phyloP scores from a whole-genome alignment of 345 rosid genomes.

The Syzygium grande region DNA sequence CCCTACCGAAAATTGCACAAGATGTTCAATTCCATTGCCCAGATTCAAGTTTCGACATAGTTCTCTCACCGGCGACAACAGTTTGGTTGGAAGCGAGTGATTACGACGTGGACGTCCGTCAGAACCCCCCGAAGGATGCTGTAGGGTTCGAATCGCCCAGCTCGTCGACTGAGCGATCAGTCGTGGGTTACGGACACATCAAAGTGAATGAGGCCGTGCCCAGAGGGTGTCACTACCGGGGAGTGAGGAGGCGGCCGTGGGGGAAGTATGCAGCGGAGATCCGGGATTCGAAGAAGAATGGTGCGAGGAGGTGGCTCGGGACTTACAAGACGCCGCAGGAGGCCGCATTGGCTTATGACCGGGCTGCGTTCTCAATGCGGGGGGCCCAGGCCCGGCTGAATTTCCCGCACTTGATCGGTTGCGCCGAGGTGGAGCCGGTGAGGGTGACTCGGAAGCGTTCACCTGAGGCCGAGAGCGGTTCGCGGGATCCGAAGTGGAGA shows the following conservation, averaged over 20 bases:
- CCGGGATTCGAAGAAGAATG: slow-evolving; percentile 54
- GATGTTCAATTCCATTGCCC: background rate
- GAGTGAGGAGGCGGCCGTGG: slow-evolving; percentile 44
- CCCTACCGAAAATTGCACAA: background rate
- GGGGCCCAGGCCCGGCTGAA: slow-evolving; percentile 2
- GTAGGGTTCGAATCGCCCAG: background rate
- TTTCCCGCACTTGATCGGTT: slow-evolving; percentile 1
- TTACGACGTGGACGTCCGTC: background rate
- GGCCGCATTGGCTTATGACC: slow-evolving; percentile 18
- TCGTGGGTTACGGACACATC: background rate
- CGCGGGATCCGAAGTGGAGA: background rate
- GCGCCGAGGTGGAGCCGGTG: background rate
- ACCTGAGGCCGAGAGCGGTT: background rate
- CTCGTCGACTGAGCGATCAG: background rate
- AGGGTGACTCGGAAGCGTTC: slow-evolving; percentile 1
- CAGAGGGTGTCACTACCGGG: background rate
- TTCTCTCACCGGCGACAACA: background rate
- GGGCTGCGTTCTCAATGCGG: background rate
- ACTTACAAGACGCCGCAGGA: slow-evolving; percentile 58
- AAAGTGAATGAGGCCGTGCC: background rate
- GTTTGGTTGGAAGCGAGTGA: background rate
- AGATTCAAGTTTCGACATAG: background rate
- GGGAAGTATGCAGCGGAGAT: slow-evolving; percentile 72
- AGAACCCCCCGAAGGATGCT: background rate
- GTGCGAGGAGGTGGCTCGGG: slow-evolving; percentile 64